Conservation (phyloP, 2,329 filamentous ascomycete genomes). For the Aspergillus ustus region DNA sequence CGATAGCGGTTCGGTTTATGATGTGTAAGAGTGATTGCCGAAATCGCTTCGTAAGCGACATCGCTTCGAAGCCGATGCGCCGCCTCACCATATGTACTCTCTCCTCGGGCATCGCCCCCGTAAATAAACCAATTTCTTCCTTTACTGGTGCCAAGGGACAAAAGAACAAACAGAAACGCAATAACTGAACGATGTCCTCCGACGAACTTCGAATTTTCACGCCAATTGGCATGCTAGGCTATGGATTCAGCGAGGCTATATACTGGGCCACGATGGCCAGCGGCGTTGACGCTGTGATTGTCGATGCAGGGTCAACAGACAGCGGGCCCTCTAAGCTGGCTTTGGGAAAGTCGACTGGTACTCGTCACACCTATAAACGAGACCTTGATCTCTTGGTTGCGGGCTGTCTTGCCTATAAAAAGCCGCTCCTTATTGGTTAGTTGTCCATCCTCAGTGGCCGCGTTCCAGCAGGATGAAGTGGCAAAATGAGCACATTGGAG, state of each 20-base stretch:
- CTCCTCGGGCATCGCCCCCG: too few relatives aligned
- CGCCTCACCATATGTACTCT: too few relatives aligned
- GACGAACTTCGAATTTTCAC: neutral
- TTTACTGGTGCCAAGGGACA: too few relatives aligned
- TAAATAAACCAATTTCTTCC: too few relatives aligned
- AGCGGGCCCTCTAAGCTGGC: neutral
- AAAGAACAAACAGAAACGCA: too few relatives aligned
- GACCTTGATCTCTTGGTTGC: neutral
- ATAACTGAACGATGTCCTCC: neutral
- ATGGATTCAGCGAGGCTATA: neutral
- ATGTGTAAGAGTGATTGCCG: too few relatives aligned
- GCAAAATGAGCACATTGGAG: too few relatives aligned
- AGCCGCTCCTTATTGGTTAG: neutral
- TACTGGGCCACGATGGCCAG: neutral
- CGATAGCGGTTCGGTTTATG: too few relatives aligned
- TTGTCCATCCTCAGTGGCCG: neutral
- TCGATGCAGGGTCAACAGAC: neutral
- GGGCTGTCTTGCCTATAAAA: neutral
- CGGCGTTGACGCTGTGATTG: neutral
- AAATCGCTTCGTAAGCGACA: too few relatives aligned
- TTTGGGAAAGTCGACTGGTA: neutral
- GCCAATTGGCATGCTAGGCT: neutral
- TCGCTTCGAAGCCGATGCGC: too few relatives aligned
- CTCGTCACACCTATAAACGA: neutral
- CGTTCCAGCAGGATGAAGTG: too few relatives aligned